phyloP scores from a whole-genome alignment of 148 eudicot genomes.

The Amaranthus hypochondriacus region DNA sequence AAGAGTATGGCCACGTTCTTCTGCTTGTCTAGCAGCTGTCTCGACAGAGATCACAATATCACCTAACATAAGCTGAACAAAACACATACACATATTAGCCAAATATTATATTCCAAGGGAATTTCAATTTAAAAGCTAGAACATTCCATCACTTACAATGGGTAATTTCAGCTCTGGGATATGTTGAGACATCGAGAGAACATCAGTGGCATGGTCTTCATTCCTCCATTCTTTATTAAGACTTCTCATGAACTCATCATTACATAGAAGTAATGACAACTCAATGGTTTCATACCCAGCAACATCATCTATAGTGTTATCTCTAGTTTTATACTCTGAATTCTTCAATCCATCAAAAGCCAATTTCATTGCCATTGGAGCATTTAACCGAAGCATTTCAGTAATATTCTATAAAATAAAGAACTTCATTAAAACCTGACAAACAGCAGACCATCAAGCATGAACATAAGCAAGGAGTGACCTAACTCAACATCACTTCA shows the following conservation, averaged over 20 bases:
- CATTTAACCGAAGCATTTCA: constrained; percentile 79
- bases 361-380: constrained; percentile 81
- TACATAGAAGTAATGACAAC: constrained; percentile 79
- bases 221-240: constrained; percentile 95
- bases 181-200: constrained; percentile 96
- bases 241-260: constrained; percentile 68
- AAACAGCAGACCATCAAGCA: not conserved
- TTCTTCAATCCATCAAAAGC: constrained; percentile 64
- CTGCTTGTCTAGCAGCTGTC: constrained; percentile 93
- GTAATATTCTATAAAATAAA: constrained; percentile 57
- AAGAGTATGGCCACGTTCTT: constrained; percentile 82
- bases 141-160: constrained; percentile 43
- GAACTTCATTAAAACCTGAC: not conserved
- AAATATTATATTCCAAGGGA: not conserved
- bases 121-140: constrained; percentile 9
- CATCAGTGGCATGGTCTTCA: constrained; percentile 94
- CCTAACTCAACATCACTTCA: not conserved
- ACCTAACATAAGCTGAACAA: constrained; percentile 90
- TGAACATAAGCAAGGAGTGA: not conserved
- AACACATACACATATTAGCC: constrained; percentile 14
- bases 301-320: constrained; percentile 52
- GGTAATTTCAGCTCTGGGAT: constrained; percentile 82
- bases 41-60: constrained; percentile 92
- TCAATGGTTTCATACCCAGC: constrained; percentile 68
- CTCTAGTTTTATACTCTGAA: constrained; percentile 71